A percentile compares a stretch with the other conserved stretches of the same genome.
Conservation (phyloP, 805 yeast genomes). For the Wickerhamomyces rabaulensis region DNA sequence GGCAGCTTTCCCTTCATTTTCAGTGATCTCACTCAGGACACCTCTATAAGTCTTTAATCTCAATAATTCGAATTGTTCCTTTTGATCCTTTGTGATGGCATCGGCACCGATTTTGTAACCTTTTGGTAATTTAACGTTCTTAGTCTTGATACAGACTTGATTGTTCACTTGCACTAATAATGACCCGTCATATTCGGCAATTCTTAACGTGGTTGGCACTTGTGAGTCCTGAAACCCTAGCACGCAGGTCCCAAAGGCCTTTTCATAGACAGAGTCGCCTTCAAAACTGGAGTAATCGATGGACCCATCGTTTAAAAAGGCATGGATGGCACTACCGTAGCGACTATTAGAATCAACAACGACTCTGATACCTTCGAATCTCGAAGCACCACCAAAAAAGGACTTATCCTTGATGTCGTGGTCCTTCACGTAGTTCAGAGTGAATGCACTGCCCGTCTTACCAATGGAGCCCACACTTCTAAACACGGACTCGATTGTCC, state of each 20-base stretch:
- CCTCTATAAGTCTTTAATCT: slow-evolving; percentile 50
- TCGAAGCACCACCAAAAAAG: slow-evolving; percentile 50
- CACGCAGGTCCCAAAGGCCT: slow-evolving; percentile 50
- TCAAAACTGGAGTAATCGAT: slow-evolving; percentile 26
- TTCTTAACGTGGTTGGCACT: slow-evolving; percentile 65
- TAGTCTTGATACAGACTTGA: slow-evolving; percentile 63
- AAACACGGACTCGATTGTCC: slow-evolving; percentile 58
- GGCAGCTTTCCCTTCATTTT: slow-evolving; percentile 48
- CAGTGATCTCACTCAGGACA: slow-evolving; percentile 49
- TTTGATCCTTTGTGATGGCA: slow-evolving; percentile 37
- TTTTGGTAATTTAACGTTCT: slow-evolving; percentile 41
- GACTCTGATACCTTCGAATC: slow-evolving; percentile 61
- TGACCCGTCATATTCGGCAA: slow-evolving; percentile 48
- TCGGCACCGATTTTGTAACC: slow-evolving; percentile 48
- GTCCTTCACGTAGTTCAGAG: slow-evolving; percentile 49
- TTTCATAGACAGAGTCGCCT: slow-evolving; percentile 22
- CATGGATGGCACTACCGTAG: slow-evolving; percentile 48
- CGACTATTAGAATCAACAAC: slow-evolving; percentile 46
- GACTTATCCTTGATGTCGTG: slow-evolving; percentile 23
- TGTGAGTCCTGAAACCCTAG: slow-evolving; percentile 59
- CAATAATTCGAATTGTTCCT: slow-evolving; percentile 63
- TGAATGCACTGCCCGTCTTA: slow-evolving; percentile 47
- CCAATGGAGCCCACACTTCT: slow-evolving; percentile 55
- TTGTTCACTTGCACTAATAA: slow-evolving; percentile 71
- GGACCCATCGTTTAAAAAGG: slow-evolving; percentile 57